Evolutionary conservation across 164 flowering plant genomes (phyloP), one percentile per base, ranked within the genome.

Genomic region (Vitis amurensis): DNA sequence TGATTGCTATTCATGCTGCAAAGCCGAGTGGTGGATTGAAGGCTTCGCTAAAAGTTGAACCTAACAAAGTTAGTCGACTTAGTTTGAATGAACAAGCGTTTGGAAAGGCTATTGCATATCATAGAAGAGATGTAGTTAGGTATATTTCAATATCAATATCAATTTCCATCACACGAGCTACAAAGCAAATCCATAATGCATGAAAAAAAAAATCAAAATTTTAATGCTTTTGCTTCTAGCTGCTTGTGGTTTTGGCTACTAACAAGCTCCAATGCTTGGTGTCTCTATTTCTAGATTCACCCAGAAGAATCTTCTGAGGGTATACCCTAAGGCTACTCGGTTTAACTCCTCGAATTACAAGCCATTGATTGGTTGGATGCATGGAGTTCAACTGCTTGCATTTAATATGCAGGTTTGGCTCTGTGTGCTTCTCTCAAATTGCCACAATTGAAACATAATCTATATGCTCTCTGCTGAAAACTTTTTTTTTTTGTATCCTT

Each of bases 331-430:
- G 67, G 84, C 78, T 11, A 76, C 87, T 29, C 73, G 90, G 50
- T 44, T 87, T 52, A 71, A 76, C 72, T 87, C 91, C 51, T 87
- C 91, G 8, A 87, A 87, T 75, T 87, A 79, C 76, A 82, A 85
- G 15, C 88, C 91, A 14, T 59, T 77, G n/a, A 60, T 69, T 63
- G 86, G 83, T 6, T 87, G 91, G 91, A 66, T 68, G 67, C 84
- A 87, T 75, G 91, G 91, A 71, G 88, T 86, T 76, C 88, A 87
- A 74, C 81, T 87, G 87, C 80, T 87, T 62, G 90, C 90, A 57
- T 83, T 83, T 48, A 85, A 85, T 74, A 87, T 85, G 88, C 88
- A 87, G 88, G 91, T 87, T 52, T 65, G 58, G 31, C 30, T 63
- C 61, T 48, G 47, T 48, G 15, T 13, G 27, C 15, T 29, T 30